Percentiles rank a stretch among this genome's conserved stretches.
Conservation (phyloP, 768 basidiomycete genomes). For the Pulveroboletus sp. region DNA sequence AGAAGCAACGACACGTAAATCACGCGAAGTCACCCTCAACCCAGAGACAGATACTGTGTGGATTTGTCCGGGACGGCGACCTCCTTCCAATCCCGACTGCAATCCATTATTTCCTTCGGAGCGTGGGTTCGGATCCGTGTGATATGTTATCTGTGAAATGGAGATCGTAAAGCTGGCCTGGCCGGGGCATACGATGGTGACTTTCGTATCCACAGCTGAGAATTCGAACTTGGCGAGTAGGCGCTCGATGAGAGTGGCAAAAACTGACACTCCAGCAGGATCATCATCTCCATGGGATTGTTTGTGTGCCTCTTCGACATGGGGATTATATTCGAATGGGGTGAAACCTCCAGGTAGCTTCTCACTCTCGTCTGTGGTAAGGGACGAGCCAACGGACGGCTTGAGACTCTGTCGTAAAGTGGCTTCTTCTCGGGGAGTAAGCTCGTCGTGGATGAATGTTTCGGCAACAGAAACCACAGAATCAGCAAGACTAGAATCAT, state of each 20-base stretch:
- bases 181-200: constrained; percentile 65
- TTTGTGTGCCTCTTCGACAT: constrained; percentile 34
- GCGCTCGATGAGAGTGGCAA: constrained; percentile 75
- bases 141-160: constrained; percentile 56
- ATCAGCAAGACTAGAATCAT: constrained; percentile 52
- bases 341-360: constrained; percentile 67
- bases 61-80: constrained; percentile 21
- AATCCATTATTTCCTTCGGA: constrained; percentile 27
- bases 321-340: constrained; percentile 39
- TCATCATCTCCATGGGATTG: constrained; percentile 44
- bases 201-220: constrained; percentile 60
- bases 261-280: constrained; percentile 73
- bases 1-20: constrained; percentile 32
- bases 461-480: constrained; percentile 85
- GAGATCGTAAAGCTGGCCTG: constrained; percentile 58
- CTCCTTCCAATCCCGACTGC: constrained; percentile 14
- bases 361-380: constrained; percentile 33
- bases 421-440: constrained; percentile 67
- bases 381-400: constrained; percentile 34
- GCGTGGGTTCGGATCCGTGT: constrained; percentile 31
- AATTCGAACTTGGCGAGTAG: constrained; percentile 77
- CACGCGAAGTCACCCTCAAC: constrained; percentile 48
- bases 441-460: constrained; percentile 81
- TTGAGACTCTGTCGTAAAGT: constrained; percentile 67
- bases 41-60: constrained; percentile 57